Evolutionary conservation across 352 stramenopile genomes (phyloP).

Genomic region (Globisporangium cylindrosporum): DNA sequence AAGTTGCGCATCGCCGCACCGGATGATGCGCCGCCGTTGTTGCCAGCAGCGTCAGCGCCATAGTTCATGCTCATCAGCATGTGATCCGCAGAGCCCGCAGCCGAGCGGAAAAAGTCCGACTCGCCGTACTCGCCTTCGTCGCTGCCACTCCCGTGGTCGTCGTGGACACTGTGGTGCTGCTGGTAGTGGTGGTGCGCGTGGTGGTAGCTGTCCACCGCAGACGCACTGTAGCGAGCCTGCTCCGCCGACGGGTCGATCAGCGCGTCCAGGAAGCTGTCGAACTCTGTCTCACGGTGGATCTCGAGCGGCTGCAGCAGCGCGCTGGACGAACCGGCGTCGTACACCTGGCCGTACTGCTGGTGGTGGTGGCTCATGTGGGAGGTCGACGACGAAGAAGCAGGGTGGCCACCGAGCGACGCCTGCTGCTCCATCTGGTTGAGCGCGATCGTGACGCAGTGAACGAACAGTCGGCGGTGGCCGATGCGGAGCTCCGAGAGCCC

Average conservation of each 20-base stretch:
- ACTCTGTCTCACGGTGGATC: slow-evolving; percentile 53
- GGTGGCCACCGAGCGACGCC: slow-evolving; percentile 1
- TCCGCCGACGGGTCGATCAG: slow-evolving; percentile 37
- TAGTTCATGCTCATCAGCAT: slow-evolving; percentile 28
- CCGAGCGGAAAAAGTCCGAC: slow-evolving; percentile 16
- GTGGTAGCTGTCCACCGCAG: slow-evolving; percentile 13
- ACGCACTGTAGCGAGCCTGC: slow-evolving; percentile 1
- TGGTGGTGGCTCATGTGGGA: slow-evolving; percentile 13
- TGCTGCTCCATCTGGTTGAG: slow-evolving; percentile 17
- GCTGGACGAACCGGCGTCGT: slow-evolving; percentile 34
- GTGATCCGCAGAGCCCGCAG: slow-evolving; percentile 19
- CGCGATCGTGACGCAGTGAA: slow-evolving; percentile 37
- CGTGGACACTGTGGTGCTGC: slow-evolving; percentile 3
- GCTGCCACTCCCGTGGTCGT: slow-evolving; percentile 14
- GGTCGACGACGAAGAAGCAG: not conserved
- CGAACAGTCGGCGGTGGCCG: slow-evolving; percentile 44
- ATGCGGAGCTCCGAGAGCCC: slow-evolving; percentile 39
- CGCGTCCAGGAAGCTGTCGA: slow-evolving; percentile 58
- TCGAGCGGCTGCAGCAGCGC: slow-evolving; percentile 48
- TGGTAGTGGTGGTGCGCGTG: slow-evolving; percentile 10
- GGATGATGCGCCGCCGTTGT: slow-evolving; percentile 19
- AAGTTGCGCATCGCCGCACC: slow-evolving; percentile 43
- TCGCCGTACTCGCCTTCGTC: slow-evolving; percentile 17
- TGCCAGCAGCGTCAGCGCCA: slow-evolving; percentile 3
- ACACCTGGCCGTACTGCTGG: slow-evolving; percentile 19